Percentiles rank a stretch among this genome's conserved stretches.
phyloP scores from a whole-genome alignment of 78 protist genomes.

The Guillardia theta region DNA sequence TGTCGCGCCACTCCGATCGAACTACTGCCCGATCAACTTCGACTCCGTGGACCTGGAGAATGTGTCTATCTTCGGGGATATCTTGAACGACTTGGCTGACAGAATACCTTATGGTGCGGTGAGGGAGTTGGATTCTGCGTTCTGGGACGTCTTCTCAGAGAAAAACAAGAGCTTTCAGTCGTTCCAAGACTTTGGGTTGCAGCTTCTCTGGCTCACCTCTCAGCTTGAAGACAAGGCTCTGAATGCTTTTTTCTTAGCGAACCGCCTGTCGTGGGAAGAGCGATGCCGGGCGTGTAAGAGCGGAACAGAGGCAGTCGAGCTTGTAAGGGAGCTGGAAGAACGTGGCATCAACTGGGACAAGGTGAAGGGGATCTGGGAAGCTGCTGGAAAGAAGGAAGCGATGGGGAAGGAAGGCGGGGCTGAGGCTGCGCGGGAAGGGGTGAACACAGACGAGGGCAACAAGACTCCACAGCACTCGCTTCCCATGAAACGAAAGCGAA shows the following conservation, averaged over 20 bases:
- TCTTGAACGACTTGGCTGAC: background rate
- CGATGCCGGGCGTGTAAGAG: background rate
- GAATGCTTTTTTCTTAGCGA: background rate
- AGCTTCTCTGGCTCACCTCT: background rate
- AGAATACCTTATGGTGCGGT: background rate
- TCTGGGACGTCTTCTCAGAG: background rate
- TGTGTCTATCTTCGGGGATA: background rate
- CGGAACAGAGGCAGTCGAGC: background rate
- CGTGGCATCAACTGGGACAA: background rate
- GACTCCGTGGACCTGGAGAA: background rate
- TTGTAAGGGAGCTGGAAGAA: background rate
- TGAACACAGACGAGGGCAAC: too few relatives aligned
- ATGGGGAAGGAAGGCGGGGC: too few relatives aligned
- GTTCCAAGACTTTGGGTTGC: background rate
- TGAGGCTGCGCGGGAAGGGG: too few relatives aligned
- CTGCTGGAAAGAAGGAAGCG: too few relatives aligned
- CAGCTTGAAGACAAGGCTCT: background rate
- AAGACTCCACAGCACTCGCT: too few relatives aligned
- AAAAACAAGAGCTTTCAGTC: background rate
- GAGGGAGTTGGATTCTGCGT: background rate
- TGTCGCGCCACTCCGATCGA: background rate
- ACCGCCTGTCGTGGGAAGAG: background rate
- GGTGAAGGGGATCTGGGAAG: background rate
- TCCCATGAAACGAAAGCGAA: too few relatives aligned
- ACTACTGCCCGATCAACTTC: background rate